Conservation (phyloP, 164 flowering plant genomes). For the Brasenia schreberi region DNA sequence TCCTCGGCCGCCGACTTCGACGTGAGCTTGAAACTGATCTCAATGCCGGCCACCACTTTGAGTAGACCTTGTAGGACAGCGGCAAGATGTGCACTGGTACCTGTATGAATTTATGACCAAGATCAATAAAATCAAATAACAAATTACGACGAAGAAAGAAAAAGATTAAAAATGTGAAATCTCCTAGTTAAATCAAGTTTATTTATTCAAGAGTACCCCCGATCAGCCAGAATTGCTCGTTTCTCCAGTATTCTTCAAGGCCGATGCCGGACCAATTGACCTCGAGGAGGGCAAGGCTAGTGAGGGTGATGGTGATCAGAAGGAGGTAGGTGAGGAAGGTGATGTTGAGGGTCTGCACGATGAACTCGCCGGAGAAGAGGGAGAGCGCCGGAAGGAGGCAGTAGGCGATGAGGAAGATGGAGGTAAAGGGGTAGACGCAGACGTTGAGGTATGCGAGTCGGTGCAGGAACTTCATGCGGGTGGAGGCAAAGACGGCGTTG, state of each 20-base stretch:
- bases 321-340: conserved; percentile 61
- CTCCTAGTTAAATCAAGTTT: too few species aligned
- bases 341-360: conserved; percentile 40
- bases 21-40: conserved; percentile 59
- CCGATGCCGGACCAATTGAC: conserved; percentile 66
- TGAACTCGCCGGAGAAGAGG: conserved; percentile 63
- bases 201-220: conserved; percentile 24
- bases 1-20: conserved; percentile 54
- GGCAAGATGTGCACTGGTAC: conserved; percentile 54
- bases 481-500: conserved; percentile 50
- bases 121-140: too few species aligned
- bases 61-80: conserved; percentile 70
- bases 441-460: conserved; percentile 63
- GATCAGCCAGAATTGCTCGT: conserved; percentile 73
- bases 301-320: conserved; percentile 36
- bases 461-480: conserved; percentile 55
- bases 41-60: conserved; percentile 61
- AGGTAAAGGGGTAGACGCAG: conserved; percentile 76
- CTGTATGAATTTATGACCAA: too few species aligned
- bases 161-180: too few species aligned
- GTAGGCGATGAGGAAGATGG: conserved; percentile 62
- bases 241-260: conserved; percentile 75
- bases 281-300: conserved; percentile 45
- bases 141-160: too few species aligned
- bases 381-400: conserved; percentile 78